Evolutionary conservation across 2,329 filamentous ascomycete genomes (phyloP).

Genomic region (Peltaster fructicola): DNA sequence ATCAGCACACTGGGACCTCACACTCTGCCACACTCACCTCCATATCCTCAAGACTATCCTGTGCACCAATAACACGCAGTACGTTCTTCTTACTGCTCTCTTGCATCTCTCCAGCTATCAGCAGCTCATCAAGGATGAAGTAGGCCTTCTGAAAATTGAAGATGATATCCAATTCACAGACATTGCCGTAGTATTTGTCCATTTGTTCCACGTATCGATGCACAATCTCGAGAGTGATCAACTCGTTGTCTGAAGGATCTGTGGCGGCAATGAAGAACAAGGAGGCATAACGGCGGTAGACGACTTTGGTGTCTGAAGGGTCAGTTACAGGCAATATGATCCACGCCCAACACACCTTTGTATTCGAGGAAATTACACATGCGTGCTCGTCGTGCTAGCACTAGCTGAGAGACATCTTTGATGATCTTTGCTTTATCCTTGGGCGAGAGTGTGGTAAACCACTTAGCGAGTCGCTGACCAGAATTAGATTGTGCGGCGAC

Average conservation of each 20-base stretch:
- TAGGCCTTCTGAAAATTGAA: conserved; percentile 99
- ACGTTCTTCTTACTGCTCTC: conserved; percentile 99
- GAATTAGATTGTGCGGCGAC: conserved; percentile 12
- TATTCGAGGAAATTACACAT: conserved; percentile 99
- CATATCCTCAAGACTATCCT: conserved; percentile 96
- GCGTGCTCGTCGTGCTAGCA: conserved; percentile 83
- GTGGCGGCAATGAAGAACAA: conserved; percentile 98
- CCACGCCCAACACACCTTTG: too few relatives aligned
- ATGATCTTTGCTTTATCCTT: conserved; percentile 99
- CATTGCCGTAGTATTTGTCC: conserved; percentile 99
- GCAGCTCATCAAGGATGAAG: conserved; percentile 92
- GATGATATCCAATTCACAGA: conserved; percentile 98
- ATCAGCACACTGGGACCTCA: too few relatives aligned
- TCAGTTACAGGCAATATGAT: too few relatives aligned
- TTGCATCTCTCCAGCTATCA: conserved; percentile 90
- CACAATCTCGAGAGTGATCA: conserved; percentile 96
- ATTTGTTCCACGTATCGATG: conserved; percentile 99
- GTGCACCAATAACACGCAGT: conserved; percentile 83
- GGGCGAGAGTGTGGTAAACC: conserved; percentile 95
- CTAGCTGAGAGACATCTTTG: conserved; percentile 96
- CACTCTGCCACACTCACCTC: conserved; percentile 95
- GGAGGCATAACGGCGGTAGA: conserved; percentile 95
- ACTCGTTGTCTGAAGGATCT: conserved; percentile 90
- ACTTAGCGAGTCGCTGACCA: conserved; percentile 83
- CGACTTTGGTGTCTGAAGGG: conserved; percentile 80